Percentiles rank a stretch among this genome's conserved stretches.
Evolutionary conservation across 768 basidiomycete genomes (phyloP).

Genomic region (Termitomyces sp.): DNA sequence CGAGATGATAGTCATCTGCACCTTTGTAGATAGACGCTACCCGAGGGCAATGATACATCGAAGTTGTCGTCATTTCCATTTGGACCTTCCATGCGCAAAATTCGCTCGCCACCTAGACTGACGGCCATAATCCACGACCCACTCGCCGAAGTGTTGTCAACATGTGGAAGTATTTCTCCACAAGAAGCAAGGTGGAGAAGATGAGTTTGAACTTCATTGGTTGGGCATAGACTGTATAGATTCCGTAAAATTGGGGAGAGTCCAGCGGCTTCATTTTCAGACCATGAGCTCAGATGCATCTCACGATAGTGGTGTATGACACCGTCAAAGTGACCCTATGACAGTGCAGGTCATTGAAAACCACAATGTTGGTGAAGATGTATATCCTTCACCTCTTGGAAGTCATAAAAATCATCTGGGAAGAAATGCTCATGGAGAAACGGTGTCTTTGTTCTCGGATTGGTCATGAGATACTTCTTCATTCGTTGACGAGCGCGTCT

Average conservation of each 20-base stretch:
- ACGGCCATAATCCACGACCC: constrained; percentile 81
- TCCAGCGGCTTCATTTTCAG: constrained; percentile 35
- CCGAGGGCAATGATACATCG: constrained; percentile 73
- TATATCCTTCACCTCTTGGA: constrained; percentile 47
- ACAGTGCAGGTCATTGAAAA: not conserved
- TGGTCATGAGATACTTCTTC: constrained; percentile 24
- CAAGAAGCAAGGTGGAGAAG: constrained; percentile 76
- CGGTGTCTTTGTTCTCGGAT: constrained; percentile 5
- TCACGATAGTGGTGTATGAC: constrained; percentile 83
- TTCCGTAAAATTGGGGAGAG: constrained; percentile 47
- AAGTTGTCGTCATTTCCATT: constrained; percentile 32
- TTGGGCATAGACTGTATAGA: constrained; percentile 54
- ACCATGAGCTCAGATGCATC: constrained; percentile 70
- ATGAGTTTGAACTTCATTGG: constrained; percentile 60
- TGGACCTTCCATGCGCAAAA: constrained; percentile 50
- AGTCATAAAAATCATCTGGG: constrained; percentile 65
- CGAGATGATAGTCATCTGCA: constrained; percentile 19
- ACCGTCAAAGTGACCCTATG: constrained; percentile 86
- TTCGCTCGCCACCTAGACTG: constrained; percentile 67
- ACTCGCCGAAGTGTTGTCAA: constrained; percentile 76
- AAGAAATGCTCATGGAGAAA: no score
- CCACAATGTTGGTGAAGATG: no score
- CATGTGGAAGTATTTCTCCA: constrained; percentile 79
- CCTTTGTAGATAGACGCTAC: constrained; percentile 87
- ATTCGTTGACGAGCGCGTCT: constrained; percentile 42